A percentile compares a stretch with the other conserved stretches of the same genome.
These are phyloP conservation scores for Suzukiozyma palmioleophila DNA, from an alignment of 1,139 yeast species.

Conservation along the genomic window DNA sequence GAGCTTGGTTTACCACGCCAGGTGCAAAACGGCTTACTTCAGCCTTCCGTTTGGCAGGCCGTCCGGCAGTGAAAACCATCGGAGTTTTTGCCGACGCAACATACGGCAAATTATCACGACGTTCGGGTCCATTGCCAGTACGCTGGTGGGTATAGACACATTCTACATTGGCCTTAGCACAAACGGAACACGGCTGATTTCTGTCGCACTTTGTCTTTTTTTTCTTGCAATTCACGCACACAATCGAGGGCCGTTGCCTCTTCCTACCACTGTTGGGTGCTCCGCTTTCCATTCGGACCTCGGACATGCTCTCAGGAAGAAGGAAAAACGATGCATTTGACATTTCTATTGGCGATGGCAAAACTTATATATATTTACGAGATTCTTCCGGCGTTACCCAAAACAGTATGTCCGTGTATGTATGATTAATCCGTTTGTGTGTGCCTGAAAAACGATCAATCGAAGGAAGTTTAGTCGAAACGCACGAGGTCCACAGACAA, in stretches of 20 bases:
- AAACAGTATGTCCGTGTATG: too few species aligned
- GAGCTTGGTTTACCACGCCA: neutral
- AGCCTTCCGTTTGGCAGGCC: neutral
- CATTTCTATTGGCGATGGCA: too few species aligned
- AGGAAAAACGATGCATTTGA: too few species aligned
- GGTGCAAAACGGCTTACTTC: neutral
- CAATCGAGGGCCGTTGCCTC: slow-evolving; percentile 32
- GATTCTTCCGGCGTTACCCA: too few species aligned
- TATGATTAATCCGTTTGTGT: too few species aligned
- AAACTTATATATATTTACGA: too few species aligned
- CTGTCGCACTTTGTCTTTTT: slow-evolving; percentile 42
- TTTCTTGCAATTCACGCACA: slow-evolving; percentile 37
- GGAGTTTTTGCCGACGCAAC: slow-evolving; percentile 13
- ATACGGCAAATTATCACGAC: slow-evolving; percentile 9
- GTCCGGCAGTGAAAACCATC: slow-evolving; percentile 5
- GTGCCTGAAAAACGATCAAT: too few species aligned
- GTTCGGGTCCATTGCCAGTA: neutral
- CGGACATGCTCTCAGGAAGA: too few species aligned
- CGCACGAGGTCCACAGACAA: too few species aligned
- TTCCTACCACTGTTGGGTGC: slow-evolving; percentile 12
- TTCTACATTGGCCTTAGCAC: slow-evolving; percentile 23
- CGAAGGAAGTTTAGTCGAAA: too few species aligned
- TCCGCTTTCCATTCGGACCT: too few species aligned
- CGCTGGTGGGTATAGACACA: slow-evolving; percentile 7
- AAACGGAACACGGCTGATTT: slow-evolving; percentile 37